A percentile compares a stretch with the other conserved stretches of the same genome.
These are phyloP conservation scores for Leonotis leonurus DNA, from an alignment of 257 asterid species.

Conservation along the genomic window DNA sequence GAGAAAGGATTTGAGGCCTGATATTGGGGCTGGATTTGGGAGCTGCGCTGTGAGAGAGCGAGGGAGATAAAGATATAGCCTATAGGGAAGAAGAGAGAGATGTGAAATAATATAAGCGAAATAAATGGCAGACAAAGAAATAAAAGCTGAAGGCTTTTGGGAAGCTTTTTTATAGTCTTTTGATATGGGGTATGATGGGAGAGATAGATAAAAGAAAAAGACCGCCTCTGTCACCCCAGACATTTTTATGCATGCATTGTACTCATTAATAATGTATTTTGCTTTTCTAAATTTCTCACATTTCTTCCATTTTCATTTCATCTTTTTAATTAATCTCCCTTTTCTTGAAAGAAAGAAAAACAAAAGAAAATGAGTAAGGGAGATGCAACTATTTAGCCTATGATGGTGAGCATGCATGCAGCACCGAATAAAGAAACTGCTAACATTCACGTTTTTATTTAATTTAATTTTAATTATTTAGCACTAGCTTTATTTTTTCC, in stretches of 20 bases:
- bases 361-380: constrained; percentile 3
- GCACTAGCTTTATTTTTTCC: background rate
- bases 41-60: too few relatives aligned
- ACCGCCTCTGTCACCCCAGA: constrained; percentile 12
- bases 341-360: too few relatives aligned
- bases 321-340: background rate
- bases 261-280: constrained; percentile 3
- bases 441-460: too few relatives aligned
- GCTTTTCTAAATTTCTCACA: too few relatives aligned
- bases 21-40: constrained; percentile 24
- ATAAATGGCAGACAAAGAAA: constrained; percentile 78
- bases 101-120: constrained; percentile 42
- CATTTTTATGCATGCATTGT: constrained; percentile 31
- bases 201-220: constrained; percentile 34
- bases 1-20: constrained; percentile 25
- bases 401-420: constrained; percentile 5
- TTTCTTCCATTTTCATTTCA: too few relatives aligned
- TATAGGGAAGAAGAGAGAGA: constrained; percentile 18
- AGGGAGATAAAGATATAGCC: too few relatives aligned
- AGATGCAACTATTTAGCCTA: background rate
- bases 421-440: background rate
- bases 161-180: constrained; percentile 42
- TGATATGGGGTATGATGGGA: constrained; percentile 36
- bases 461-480: too few relatives aligned
- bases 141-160: constrained; percentile 56